These are phyloP conservation scores for Aegilops tauschii DNA, from an alignment of 176 grass and related monocot species.

Conservation along the genomic window DNA sequence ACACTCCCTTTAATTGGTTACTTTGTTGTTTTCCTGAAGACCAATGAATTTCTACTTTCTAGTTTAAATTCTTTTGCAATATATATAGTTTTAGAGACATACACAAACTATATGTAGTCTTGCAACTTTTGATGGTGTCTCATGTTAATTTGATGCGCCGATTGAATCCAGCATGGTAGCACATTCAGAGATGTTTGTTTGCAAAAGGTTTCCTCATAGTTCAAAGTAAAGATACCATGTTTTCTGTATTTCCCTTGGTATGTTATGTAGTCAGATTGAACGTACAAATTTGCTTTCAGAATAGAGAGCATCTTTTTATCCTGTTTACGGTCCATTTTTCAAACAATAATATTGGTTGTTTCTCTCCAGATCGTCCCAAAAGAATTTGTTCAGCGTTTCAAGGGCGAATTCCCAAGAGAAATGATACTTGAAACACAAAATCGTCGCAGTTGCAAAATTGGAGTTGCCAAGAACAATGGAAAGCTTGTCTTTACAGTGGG, in stretches of 20 bases:
- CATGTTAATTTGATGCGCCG: background rate
- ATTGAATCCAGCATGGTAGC: background rate
- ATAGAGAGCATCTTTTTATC: background rate
- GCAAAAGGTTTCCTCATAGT: background rate
- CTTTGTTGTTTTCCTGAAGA: background rate
- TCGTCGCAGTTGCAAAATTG: background rate
- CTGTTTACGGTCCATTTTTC: background rate
- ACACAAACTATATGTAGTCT: background rate
- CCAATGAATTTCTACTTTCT: background rate
- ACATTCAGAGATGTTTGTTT: background rate
- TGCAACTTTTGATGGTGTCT: background rate
- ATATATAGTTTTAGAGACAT: background rate
- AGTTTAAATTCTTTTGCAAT: background rate
- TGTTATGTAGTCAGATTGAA: background rate
- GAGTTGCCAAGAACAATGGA: background rate
- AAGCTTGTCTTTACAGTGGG: background rate
- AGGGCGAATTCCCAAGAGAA: background rate
- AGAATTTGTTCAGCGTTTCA: slow-evolving; percentile 15
- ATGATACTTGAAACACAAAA: slow-evolving; percentile 1
- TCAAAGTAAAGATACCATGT: background rate
- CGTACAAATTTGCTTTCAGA: background rate
- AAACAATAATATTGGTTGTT: background rate
- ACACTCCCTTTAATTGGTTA: background rate
- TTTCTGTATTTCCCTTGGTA: background rate
- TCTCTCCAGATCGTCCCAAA: background rate